Evolutionary conservation across 1,284 basidiomycete species (phyloP), one percentile per base, ranked within the genome.

Genomic region (Vanrija pseudolonga): DNA sequence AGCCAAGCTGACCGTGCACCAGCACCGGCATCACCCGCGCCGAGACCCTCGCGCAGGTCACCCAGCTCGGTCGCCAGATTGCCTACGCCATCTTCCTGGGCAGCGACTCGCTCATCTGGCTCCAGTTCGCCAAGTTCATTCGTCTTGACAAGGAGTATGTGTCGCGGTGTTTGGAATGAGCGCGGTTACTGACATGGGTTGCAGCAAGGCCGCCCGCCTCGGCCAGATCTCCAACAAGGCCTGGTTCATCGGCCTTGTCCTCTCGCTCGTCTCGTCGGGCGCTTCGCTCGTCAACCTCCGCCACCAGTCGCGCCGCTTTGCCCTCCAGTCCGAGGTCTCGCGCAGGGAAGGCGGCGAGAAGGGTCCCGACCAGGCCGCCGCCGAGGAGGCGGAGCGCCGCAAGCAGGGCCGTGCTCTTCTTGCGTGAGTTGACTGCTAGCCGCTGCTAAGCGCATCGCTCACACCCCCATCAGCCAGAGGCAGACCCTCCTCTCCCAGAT

Each of bases 81-180:
- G 83, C 84, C 14, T 98, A 98, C 79, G 91, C 90, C 55, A 86
- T 85, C n/a, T 98, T 91, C 77, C 83, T 97, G 50, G 77, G 83
- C 14, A 84, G 87, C 66, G 93, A 97, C 74, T 83, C 84, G 55
- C 67, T 94, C 57, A 80, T 88, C 62, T 97, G 91, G 91, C 89
- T 93, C 19, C 84, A 87, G 65, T 67, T 82, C 37, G 80, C 89
- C 64, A 87, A 85, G 65, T 85, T 92, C 72, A 78, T 89, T 53
- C 82, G 73, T 53, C 74, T 90, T 14, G 69, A 71, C 60, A 73
- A 73, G 54, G 65, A 71, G 74, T 76, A 50, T 56, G 74, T 68
- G 11, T 1, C 20, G 36, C 7, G 36, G 7, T 5, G 18, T 24
- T 24, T 24, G 6, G 41, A 19, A 18, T 1, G 24, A 14, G 19